A percentile compares a stretch with the other conserved stretches of the same genome.
phyloP scores from a whole-genome alignment of 306 rosid species.

The Erythrophleum fordii region DNA sequence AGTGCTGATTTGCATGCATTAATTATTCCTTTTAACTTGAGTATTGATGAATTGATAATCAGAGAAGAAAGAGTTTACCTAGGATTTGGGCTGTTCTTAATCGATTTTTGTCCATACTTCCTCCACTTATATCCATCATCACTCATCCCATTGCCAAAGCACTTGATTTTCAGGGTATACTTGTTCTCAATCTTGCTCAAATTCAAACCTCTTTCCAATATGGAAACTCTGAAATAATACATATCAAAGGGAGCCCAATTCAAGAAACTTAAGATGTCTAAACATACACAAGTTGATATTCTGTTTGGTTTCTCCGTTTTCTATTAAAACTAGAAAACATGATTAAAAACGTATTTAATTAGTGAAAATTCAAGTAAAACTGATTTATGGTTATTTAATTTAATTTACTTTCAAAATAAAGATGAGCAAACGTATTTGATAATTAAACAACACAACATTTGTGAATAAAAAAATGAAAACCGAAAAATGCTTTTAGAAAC shows the following conservation, averaged over 20 bases:
- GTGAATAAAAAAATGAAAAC: no score
- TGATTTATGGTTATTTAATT: no score
- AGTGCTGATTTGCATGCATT: background rate
- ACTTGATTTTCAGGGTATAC: constrained; percentile 76
- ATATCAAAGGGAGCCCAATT: background rate
- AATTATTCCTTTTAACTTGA: background rate
- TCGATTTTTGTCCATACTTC: constrained; percentile 91
- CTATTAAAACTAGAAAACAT: no score
- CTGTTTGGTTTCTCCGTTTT: no score
- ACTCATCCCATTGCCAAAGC: constrained; percentile 72
- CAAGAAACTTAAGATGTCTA: background rate
- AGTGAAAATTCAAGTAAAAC: no score
- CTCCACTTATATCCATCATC: constrained; percentile 98
- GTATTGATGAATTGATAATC: background rate
- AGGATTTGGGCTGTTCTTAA: constrained; percentile 91
- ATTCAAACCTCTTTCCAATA: constrained; percentile 56
- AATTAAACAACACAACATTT: no score
- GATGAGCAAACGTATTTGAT: no score
- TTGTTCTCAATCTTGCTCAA: constrained; percentile 74
- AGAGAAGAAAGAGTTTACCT: constrained; percentile 51
- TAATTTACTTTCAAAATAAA: no score
- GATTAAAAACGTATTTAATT: no score
- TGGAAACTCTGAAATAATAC: constrained; percentile 52
- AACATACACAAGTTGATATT: no score
- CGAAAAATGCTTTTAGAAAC: no score